Conservation (phyloP, 768 basidiomycete species). For the Leucocoprinus leucothites region DNA sequence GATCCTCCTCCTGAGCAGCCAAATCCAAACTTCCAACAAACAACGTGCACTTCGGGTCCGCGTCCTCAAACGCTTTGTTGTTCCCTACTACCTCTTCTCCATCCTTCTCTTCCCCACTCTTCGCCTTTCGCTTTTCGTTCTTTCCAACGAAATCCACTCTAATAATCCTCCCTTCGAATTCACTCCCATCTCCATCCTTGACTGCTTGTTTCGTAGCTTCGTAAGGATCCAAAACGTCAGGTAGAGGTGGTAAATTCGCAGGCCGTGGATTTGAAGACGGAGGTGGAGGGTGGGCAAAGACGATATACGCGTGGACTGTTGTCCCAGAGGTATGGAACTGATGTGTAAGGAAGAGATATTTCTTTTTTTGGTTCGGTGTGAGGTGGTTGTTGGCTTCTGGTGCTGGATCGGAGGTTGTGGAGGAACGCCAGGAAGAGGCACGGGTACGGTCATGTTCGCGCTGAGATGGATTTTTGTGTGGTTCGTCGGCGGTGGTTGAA, state of each 20-base stretch:
- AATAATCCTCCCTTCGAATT: conserved; percentile 75
- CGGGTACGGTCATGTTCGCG: conserved; percentile 57
- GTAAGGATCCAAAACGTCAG: conserved; percentile 58
- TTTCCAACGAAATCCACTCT: conserved; percentile 69
- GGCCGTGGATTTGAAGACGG: conserved; percentile 29
- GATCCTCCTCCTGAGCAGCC: conserved; percentile 84
- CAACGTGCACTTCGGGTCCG: conserved; percentile 77
- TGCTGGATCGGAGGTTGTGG: conserved; percentile 35
- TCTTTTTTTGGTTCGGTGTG: conserved; percentile 84
- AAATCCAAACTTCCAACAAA: conserved; percentile 96
- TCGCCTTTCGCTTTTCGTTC: conserved; percentile 20
- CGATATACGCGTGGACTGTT: conserved; percentile 84
- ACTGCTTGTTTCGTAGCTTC: conserved; percentile 64
- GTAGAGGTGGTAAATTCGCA: conserved; percentile 48
- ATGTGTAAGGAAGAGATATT: conserved; percentile 89
- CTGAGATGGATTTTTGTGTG: conserved; percentile 23
- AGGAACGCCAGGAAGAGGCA: conserved; percentile 54
- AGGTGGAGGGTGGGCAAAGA: conserved; percentile 73
- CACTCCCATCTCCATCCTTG: conserved; percentile 59
- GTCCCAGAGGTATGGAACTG: conserved; percentile 81
- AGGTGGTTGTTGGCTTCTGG: conserved; percentile 62
- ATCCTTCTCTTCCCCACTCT: conserved; percentile 15
- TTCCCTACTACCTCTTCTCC: conserved; percentile 13
- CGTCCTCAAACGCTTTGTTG: conserved; percentile 21
- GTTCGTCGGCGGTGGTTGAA: conserved; percentile 20